Conservation (phyloP, 495 filamentous ascomycete species). For the Talaromyces proteolyticus region DNA sequence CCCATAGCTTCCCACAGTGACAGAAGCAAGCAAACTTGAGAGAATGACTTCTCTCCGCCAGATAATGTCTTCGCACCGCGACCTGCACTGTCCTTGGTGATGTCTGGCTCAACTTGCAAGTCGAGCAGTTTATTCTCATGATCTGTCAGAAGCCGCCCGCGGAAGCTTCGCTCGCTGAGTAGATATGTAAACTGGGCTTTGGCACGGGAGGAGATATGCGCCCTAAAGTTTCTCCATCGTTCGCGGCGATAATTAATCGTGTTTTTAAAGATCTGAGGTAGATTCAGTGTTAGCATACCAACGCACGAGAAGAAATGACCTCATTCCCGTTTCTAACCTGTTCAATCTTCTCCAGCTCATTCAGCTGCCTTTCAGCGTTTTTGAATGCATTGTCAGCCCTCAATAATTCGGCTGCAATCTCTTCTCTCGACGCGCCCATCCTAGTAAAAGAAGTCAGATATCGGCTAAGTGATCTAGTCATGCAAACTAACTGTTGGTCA, state of each 20-base stretch:
- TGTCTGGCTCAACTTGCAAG: constrained; percentile 75
- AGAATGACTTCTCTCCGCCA: constrained; percentile 96
- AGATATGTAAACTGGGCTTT: constrained; percentile 83
- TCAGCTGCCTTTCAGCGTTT: constrained; percentile 37
- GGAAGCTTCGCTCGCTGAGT: constrained; percentile 81
- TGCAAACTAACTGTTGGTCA: constrained; percentile 39
- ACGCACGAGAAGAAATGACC: background rate
- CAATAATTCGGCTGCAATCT: constrained; percentile 50
- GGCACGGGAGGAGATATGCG: constrained; percentile 75
- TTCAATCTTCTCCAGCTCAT: constrained; percentile 46
- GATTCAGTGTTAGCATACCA: constrained; percentile 8
- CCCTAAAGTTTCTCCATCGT: constrained; percentile 76
- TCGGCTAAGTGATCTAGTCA: constrained; percentile 12
- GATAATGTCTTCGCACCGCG: constrained; percentile 86
- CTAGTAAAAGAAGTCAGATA: constrained; percentile 19
- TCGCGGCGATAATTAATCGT: constrained; percentile 64
- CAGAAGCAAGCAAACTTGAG: constrained; percentile 87
- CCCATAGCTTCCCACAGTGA: constrained; percentile 98
- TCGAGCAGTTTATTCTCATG: constrained; percentile 69
- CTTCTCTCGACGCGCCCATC: constrained; percentile 60
- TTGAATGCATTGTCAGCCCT: constrained; percentile 35
- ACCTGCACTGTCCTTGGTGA: constrained; percentile 59
- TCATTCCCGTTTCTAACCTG: constrained; percentile 27
- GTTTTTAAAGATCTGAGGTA: constrained; percentile 47
- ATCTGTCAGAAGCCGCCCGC: constrained; percentile 72